Evolutionary conservation across 345 rosid species (phyloP).

Genomic region (Gynandropsis gynandra): DNA sequence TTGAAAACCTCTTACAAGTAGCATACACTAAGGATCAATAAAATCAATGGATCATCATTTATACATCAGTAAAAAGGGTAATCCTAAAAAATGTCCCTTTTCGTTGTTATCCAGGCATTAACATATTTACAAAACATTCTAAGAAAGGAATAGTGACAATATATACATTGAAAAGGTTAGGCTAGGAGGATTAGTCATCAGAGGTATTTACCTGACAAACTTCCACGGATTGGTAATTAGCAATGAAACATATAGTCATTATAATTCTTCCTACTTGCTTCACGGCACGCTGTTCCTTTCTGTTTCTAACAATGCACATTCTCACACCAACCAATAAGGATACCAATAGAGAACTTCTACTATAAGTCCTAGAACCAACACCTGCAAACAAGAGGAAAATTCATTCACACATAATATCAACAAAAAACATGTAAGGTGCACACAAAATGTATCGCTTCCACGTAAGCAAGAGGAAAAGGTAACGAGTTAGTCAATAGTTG

Average conservation of each 20-base stretch:
- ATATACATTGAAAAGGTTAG: no score
- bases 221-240: slow-evolving; percentile 66
- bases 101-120: neutral
- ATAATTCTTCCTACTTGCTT: slow-evolving; percentile 74
- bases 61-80: no score
- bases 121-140: no score
- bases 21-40: no score
- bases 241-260: slow-evolving; percentile 66
- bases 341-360: slow-evolving; percentile 22
- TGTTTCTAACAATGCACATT: slow-evolving; percentile 68
- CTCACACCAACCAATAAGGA: slow-evolving; percentile 42
- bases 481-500: no score
- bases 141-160: no score
- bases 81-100: neutral
- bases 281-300: slow-evolving; percentile 62
- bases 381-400: slow-evolving; percentile 28
- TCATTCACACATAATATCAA: slow-evolving; percentile 4
- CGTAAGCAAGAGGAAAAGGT: neutral
- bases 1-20: no score
- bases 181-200: no score
- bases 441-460: neutral
- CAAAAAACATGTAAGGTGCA: neutral
- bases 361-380: slow-evolving; percentile 16
- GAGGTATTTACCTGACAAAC: slow-evolving; percentile 67
- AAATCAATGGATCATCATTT: no score